Evolutionary conservation across 352 stramenopile species (phyloP), one percentile per base, ranked within the genome.

Genomic region (Globisporangium orthogonon): DNA sequence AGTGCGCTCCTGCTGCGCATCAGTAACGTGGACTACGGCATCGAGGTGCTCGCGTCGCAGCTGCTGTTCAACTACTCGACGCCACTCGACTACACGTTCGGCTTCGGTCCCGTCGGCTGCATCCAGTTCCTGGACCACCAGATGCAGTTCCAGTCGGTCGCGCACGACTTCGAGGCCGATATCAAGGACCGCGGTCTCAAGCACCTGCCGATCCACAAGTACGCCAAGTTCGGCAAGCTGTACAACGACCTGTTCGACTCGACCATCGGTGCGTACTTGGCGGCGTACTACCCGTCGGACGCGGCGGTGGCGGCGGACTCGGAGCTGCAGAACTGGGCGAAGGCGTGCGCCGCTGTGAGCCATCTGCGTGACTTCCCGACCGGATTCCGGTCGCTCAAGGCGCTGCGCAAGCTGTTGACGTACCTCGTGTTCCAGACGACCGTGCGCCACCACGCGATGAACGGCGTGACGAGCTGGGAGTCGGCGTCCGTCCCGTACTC

Each of bases 401-500:
- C 45, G 43, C 28, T 63, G 40, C 17, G 28, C 18, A 52, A 70
- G 17, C 57, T 78, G 2, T 29, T 81, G 15, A 54, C 67, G 18
- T 57, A 72, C 37, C 54, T 81, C 13, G 52, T 76, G n/a, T 80
- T 73, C 52, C 65, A 78, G 52, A 65, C 57, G 13, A 54, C 64
- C n/a, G 67, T 82, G 33, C 69, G 71, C 40, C 74, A 82, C 58
- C 72, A 85, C 63, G 65, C 65, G n/a, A 82, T 80, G 74, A 83
- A 80, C 55, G 72, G 72, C 39, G 50, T 69, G 29, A 58, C 66
- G 47, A 76, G 65, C 28, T 85, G 72, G 74, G 69, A 78, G 54
- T 66, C 63, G 1, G 53, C 69, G 9, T 58, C 63, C 11, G 76
- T 71, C 54, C 75, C 73, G 1, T 83, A 69, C 63, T 76, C 65